phyloP scores from a whole-genome alignment of 257 asterid species.

The Galeopsis tetrahit region DNA sequence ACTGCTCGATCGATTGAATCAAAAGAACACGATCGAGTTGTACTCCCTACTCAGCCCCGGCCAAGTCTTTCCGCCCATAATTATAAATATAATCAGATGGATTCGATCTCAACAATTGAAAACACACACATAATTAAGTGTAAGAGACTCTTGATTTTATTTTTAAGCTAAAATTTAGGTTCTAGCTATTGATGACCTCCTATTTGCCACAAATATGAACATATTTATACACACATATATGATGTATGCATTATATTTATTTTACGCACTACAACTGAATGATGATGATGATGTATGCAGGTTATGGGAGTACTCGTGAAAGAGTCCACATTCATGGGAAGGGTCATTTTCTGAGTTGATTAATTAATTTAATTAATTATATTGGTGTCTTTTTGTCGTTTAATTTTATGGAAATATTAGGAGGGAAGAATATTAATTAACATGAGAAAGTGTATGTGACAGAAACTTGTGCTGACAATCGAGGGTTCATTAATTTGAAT shows the following conservation, averaged over 20 bases:
- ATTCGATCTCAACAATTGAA: too few species aligned
- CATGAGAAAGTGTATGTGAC: neutral
- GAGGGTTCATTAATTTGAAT: neutral
- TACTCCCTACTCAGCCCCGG: slow-evolving; percentile 32
- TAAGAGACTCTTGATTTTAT: neutral
- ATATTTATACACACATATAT: neutral
- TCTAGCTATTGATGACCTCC: neutral
- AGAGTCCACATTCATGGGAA: slow-evolving; percentile 1
- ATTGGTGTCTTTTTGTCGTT: neutral
- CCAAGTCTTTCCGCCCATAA: slow-evolving; percentile 25
- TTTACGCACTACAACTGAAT: too few species aligned
- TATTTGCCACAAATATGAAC: neutral
- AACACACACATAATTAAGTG: too few species aligned
- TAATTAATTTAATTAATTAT: too few species aligned
- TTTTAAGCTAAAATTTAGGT: too few species aligned
- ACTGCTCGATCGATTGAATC: neutral
- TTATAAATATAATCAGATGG: neutral
- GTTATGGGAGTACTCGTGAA: neutral
- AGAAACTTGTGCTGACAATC: slow-evolving; percentile 13
- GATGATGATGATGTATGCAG: neutral
- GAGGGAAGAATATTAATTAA: neutral
- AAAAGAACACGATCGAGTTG: neutral
- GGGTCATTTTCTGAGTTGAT: neutral
- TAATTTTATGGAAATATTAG: neutral
- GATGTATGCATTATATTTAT: neutral